These are phyloP conservation scores for Monosporascus sp. DNA, from an alignment of 2,329 filamentous ascomycete genomes.

Conservation along the genomic window DNA sequence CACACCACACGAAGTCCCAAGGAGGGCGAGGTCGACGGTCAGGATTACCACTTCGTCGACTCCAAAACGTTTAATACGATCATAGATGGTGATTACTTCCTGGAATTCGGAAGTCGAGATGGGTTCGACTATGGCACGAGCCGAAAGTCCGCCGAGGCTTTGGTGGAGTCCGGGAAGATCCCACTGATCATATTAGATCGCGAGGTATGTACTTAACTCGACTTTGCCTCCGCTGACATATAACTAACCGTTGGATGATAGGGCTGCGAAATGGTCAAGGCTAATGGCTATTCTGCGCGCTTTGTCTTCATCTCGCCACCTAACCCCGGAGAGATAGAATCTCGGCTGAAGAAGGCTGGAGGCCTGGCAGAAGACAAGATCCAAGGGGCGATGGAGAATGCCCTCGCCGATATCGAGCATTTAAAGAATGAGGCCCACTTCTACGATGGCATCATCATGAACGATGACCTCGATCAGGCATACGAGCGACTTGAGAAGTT, in stretches of 20 bases:
- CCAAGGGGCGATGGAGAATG: constrained; percentile 35
- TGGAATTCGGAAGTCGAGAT: constrained; percentile 49
- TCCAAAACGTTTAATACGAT: constrained; percentile 51
- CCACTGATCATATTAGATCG: constrained; percentile 49
- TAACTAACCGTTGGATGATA: constrained; percentile 18
- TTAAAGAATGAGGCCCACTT: constrained; percentile 35
- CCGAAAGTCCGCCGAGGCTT: constrained; percentile 44
- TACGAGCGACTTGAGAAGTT: constrained; percentile 45
- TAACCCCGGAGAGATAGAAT: constrained; percentile 30
- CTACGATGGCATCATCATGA: constrained; percentile 47
- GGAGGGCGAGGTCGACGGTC: constrained; percentile 47
- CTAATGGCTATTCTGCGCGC: constrained; percentile 50
- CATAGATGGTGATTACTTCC: constrained; percentile 53
- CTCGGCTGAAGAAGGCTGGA: constrained; percentile 36
- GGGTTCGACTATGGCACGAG: constrained; percentile 52
- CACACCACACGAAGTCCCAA: constrained; percentile 49
- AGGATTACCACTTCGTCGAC: constrained; percentile 52
- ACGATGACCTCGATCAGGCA: constrained; percentile 44
- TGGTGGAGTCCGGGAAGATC: constrained; percentile 53
- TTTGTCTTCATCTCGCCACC: constrained; percentile 49
- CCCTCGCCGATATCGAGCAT: constrained; percentile 36
- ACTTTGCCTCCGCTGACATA: not conserved
- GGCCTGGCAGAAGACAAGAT: constrained; percentile 42
- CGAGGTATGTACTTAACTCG: constrained; percentile 37
- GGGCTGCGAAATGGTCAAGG: constrained; percentile 53